Evolutionary conservation across 305 asterid species (phyloP), one percentile per base, ranked within the genome.

Genomic region (Solanum hybrid): DNA sequence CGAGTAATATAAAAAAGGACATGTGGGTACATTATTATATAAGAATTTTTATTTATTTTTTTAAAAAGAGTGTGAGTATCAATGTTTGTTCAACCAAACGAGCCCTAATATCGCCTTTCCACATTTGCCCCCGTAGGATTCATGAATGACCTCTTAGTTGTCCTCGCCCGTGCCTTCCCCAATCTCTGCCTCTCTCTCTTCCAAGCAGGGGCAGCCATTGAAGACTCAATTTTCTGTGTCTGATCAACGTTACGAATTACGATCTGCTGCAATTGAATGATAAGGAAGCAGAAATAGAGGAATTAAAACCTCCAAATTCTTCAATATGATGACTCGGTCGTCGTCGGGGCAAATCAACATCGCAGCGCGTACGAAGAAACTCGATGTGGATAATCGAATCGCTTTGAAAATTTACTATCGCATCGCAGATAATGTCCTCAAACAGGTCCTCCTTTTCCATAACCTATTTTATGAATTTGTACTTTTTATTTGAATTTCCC

Each of bases 381-480:
- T 96, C 91, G 96, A 93, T 37, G 96, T 97, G 15, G 98, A 97
- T 89, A 95, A 95, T 85, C 94, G 98, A 88, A 92, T 96, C 90
- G 91, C 99, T 82, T 93, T 97, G 26, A 93, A 89, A 17, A 93
- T 89, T 90, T 97, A 96, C 92, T 93, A 80, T 91, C 96, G 99
- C 33, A 96, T 96, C 92, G 99, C 99, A 15, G 95, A 96, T 87
- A 97, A 95, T 90, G 92, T 97, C 90, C 98, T 97, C 91, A 96
- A 93, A 93, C 98, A 96, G 99, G 99, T 96, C 84, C 65, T 34
- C 76, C 80, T 38, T 70, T 86, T 90, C 20, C 37, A 45, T 51
- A 20, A 41, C 5, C 86, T 61, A 79, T 2, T 89, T 32, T 72
- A 6, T 88, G 7, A 11, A 1, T 72, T 75, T 76, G 20, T 32